Percentiles rank a stretch among this genome's conserved stretches.
Conservation (phyloP, 2,329 filamentous ascomycete genomes). For the Graphium sp. region DNA sequence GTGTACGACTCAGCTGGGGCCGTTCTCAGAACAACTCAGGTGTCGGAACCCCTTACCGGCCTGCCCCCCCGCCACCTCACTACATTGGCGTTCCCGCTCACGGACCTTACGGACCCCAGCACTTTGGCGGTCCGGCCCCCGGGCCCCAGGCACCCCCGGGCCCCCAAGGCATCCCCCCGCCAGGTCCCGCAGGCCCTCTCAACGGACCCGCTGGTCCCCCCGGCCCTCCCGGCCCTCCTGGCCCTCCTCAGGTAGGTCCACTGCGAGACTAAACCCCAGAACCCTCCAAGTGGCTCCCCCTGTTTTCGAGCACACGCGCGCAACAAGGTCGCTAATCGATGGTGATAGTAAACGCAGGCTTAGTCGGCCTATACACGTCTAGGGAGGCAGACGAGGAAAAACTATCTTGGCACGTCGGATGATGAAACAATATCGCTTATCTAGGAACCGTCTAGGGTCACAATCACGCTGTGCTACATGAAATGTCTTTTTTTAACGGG, state of each 20-base stretch:
- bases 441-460: no score
- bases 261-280: no score
- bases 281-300: no score
- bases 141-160: slow-evolving; percentile 22
- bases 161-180: slow-evolving; percentile 18
- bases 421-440: no score
- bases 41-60: slow-evolving; percentile 91
- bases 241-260: slow-evolving; percentile 20
- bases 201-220: slow-evolving; percentile 18
- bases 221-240: slow-evolving; percentile 18
- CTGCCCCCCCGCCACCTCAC: slow-evolving; percentile 54
- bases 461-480: no score
- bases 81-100: slow-evolving; percentile 32
- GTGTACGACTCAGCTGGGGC: slow-evolving; percentile 93
- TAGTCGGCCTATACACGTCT: no score
- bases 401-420: no score
- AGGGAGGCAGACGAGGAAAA: no score
- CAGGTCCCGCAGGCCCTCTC: slow-evolving; percentile 17
- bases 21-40: slow-evolving; percentile 98
- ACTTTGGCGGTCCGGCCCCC: slow-evolving; percentile 26
- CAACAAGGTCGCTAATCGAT: no score
- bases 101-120: slow-evolving; percentile 26
- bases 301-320: no score
- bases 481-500: no score
- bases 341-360: no score